These are phyloP conservation scores for Candida neerlandica DNA, from an alignment of 1,139 yeast species.

Conservation along the genomic window DNA sequence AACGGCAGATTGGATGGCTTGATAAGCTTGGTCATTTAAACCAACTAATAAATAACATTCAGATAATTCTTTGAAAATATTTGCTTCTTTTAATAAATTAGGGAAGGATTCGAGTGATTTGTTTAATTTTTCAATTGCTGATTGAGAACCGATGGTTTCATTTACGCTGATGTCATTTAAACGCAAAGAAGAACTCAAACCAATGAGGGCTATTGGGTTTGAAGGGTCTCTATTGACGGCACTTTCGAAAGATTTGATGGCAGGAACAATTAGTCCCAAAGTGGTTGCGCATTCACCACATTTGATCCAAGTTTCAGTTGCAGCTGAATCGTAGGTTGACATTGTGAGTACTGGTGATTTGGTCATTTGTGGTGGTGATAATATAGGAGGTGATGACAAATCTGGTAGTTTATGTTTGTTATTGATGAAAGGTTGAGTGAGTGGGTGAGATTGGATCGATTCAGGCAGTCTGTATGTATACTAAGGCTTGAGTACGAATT, in stretches of 20 bases:
- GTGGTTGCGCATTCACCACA: slow-evolving; percentile 54
- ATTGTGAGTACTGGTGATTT: slow-evolving; percentile 12
- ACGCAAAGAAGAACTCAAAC: slow-evolving; percentile 44
- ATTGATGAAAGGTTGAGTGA: neutral
- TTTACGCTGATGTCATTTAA: slow-evolving; percentile 37
- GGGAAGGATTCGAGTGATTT: slow-evolving; percentile 38
- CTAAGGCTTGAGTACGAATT: too few relatives aligned
- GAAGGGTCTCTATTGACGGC: slow-evolving; percentile 50
- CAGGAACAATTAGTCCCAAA: slow-evolving; percentile 41
- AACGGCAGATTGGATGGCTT: slow-evolving; percentile 49
- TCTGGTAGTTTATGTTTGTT: neutral
- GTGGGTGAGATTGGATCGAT: neutral
- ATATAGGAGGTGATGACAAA: neutral
- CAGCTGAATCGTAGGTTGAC: slow-evolving; percentile 22
- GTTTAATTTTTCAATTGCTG: slow-evolving; percentile 45
- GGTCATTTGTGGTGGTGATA: slow-evolving; percentile 9
- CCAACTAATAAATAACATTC: slow-evolving; percentile 52
- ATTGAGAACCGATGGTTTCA: slow-evolving; percentile 44
- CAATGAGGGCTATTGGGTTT: slow-evolving; percentile 43
- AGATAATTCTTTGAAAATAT: slow-evolving; percentile 49
- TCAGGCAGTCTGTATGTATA: too few relatives aligned
- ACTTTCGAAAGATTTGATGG: slow-evolving; percentile 48
- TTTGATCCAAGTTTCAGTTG: slow-evolving; percentile 50
- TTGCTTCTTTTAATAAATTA: slow-evolving; percentile 33
- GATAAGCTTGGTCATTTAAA: slow-evolving; percentile 54